A percentile compares a stretch with the other conserved stretches of the same genome.
Conservation (phyloP, 345 rosid species). For the Murraya paniculata region DNA sequence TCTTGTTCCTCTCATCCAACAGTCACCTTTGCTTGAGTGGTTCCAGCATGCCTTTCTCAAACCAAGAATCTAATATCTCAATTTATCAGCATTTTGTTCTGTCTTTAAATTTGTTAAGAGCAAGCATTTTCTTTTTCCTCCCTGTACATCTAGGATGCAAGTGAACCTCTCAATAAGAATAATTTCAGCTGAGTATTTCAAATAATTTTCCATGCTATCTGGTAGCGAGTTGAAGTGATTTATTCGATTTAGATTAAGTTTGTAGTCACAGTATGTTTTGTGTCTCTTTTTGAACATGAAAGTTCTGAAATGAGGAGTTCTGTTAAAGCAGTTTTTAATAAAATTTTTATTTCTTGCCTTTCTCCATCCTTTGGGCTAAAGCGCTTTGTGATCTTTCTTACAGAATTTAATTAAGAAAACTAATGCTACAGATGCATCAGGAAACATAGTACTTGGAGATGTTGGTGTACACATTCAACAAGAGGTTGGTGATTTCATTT, state of each 20-base stretch:
- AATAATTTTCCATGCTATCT: neutral
- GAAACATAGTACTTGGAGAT: slow-evolving; percentile 83
- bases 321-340: neutral
- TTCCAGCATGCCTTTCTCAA: neutral
- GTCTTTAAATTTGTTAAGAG: neutral
- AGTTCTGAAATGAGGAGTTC: neutral
- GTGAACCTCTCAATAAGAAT: neutral
- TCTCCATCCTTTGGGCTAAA: neutral
- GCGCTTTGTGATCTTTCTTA: slow-evolving; percentile 7
- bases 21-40: neutral
- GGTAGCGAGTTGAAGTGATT: neutral
- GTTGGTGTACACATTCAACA: slow-evolving; percentile 90
- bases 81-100: neutral
- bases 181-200: neutral
- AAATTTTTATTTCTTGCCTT: neutral
- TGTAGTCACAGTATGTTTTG: neutral
- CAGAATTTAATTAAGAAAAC: slow-evolving; percentile 79
- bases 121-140: neutral
- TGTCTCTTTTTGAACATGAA: slow-evolving; percentile 1
- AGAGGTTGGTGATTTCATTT: slow-evolving; percentile 59
- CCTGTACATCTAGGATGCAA: neutral
- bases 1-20: neutral
- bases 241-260: neutral
- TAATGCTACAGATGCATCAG: slow-evolving; percentile 94
- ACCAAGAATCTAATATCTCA: neutral